Evolutionary conservation across 139 green algal genomes (phyloP), one percentile per base, ranked within the genome.

Genomic region (Tetradesmus obliquus): DNA sequence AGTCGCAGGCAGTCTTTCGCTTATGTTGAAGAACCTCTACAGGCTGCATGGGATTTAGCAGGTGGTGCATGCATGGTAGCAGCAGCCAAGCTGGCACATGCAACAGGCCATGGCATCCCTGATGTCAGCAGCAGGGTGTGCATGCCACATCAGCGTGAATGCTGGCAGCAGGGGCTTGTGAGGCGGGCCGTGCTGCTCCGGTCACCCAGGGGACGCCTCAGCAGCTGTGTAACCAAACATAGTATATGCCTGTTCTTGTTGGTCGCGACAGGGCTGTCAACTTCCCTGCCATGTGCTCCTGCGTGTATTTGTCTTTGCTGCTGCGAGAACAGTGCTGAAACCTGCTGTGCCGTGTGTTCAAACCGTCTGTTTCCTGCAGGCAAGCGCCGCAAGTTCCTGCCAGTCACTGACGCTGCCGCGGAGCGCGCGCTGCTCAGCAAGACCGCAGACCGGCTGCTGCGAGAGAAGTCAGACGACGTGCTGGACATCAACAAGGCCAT

Each of bases 391-490:
- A 95, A 95, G 85, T 93, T 97, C 62, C 5, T 93, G 62, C 53
- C 93, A 1, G 94, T 96, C 12, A 94, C 95, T 0, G 94, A 96
- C 86, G 94, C 90, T 54, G 84, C 74, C 9, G 80, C 51, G 0
- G 95, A 98, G 91, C 86, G 92, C 2, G 79, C 80, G 24, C 60
- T 71, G 55, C 82, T 94, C 60, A 55, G 62, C 84, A 95, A 94
- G 57, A 82, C 97, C 89, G 96, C 95, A 1, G 96, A 97, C 91
- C 93, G 92, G 79, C 95, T 98, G 45, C 60, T 99, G 24, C 94
- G 95, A 1, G 94, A 96, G 90, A 94, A 95, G 51, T 93, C 95
- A 1, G 97, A 98, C 71, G 96, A 98, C 79, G 92, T 98, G 1
- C 71, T 98, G 82, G 95, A 98, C 82, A 91, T 98, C 8, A 82